These are phyloP conservation scores for Mortierella sp. DNA, from an alignment of 371 early-diverging fungal species.

Conservation along the genomic window DNA sequence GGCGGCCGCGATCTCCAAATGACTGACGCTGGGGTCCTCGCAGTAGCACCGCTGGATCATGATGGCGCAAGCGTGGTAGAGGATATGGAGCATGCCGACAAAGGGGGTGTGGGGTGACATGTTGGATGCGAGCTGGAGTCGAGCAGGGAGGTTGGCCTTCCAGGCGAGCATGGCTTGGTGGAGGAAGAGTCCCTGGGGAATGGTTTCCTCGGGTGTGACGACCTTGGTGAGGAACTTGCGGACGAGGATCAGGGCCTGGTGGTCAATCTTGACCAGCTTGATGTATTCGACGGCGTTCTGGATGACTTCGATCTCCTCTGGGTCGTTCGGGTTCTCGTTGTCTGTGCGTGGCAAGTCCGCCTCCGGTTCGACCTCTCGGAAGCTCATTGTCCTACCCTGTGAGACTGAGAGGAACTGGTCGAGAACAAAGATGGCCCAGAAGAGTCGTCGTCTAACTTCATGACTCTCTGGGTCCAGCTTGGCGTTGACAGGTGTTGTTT, in stretches of 20 bases:
- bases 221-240: conserved; percentile 58
- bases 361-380: conserved; percentile 55
- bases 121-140: conserved; percentile 49
- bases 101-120: conserved; percentile 54
- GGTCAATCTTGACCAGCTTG: conserved; percentile 58
- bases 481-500: conserved; percentile 54
- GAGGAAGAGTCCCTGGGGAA: conserved; percentile 51
- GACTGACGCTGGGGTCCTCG: conserved; percentile 47
- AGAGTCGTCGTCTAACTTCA: conserved; percentile 47
- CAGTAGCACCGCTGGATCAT: conserved; percentile 71
- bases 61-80: conserved; percentile 66
- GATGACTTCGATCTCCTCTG: conserved; percentile 47
- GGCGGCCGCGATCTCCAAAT: conserved; percentile 50
- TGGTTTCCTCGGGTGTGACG: conserved; percentile 53
- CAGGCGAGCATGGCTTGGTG: conserved; percentile 53
- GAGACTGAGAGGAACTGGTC: conserved; percentile 56
- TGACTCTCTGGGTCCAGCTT: conserved; percentile 56
- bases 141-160: conserved; percentile 52
- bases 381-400: conserved; percentile 53
- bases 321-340: conserved; percentile 52
- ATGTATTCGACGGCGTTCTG: conserved; percentile 54
- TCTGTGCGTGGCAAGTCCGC: conserved; percentile 51
- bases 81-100: conserved; percentile 64
- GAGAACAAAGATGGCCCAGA: conserved; percentile 55
- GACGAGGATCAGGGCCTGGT: conserved; percentile 52